These are phyloP conservation scores for Mycena rosella DNA, from an alignment of 768 basidiomycete species.

Conservation along the genomic window DNA sequence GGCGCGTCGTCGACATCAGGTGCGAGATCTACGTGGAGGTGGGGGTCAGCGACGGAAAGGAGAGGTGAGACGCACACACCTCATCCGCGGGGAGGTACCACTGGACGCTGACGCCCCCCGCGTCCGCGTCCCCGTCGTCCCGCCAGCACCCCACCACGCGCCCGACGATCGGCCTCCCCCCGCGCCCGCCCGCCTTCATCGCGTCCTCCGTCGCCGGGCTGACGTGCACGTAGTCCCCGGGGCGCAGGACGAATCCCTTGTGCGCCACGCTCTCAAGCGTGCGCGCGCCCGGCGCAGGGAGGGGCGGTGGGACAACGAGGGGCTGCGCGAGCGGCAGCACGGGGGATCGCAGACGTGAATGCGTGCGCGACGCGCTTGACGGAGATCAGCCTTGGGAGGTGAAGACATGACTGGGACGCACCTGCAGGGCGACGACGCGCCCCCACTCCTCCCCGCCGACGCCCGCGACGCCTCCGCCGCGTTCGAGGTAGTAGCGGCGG, in stretches of 20 bases:
- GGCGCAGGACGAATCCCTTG: slow-evolving; percentile 27
- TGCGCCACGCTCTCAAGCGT: slow-evolving; percentile 21
- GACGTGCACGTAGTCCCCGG: slow-evolving; percentile 30
- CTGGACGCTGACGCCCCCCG: slow-evolving; percentile 29
- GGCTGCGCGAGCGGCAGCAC: slow-evolving; percentile 19
- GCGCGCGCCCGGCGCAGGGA: slow-evolving; percentile 15
- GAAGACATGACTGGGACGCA: slow-evolving; percentile 41
- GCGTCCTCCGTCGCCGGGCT: slow-evolving; percentile 8
- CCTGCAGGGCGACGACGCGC: slow-evolving; percentile 84
- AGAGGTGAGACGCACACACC: not conserved
- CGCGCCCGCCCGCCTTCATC: not conserved
- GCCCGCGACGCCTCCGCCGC: slow-evolving; percentile 50
- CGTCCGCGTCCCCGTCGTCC: slow-evolving; percentile 21
- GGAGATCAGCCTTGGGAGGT: not conserved
- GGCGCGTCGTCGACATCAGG: slow-evolving; percentile 26
- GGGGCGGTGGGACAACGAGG: slow-evolving; percentile 21
- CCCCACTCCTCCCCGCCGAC: slow-evolving; percentile 77
- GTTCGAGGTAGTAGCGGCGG: slow-evolving; percentile 69
- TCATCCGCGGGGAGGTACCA: slow-evolving; percentile 35
- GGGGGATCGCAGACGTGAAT: slow-evolving; percentile 11
- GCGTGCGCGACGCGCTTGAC: slow-evolving; percentile 28
- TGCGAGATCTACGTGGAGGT: slow-evolving; percentile 30
- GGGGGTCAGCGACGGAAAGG: not conserved
- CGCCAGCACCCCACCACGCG: slow-evolving; percentile 32
- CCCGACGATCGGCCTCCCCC: slow-evolving; percentile 23